Base-by-base conservation (phyloP, 2,329 filamentous ascomycete genomes). In the Aspergillus ruber region DNA sequence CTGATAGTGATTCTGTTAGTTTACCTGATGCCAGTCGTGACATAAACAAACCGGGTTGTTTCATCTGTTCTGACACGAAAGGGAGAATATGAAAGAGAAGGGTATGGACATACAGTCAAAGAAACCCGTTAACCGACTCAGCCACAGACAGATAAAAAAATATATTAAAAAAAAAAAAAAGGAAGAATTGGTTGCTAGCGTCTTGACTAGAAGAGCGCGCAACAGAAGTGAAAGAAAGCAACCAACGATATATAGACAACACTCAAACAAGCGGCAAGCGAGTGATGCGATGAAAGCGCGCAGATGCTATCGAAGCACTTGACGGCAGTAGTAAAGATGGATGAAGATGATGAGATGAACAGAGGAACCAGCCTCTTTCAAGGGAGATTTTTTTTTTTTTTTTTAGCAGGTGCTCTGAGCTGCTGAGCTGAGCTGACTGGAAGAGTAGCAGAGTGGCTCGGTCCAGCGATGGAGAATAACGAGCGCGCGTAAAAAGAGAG, bases 341-440 rank as follows among this genome's bases (percentile, higher is more conserved):
- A 29, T 12, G 9, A 29, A 4, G 25, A 4, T 4, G 25, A 4
- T 29, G 25, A 29, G 10, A 47, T 50, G 27, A 50, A 10, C 15
- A 56, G 65, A 68, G 65, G 66, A 58, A 55, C 67, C 67, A 59
- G 67, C 65, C 67, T 68, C 65, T 51, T 48, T 13, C 15, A 35
- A n/a, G 45, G 32, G 49, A 47, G 50, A 52, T 20, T 20, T 20
- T 20, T 29, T 21, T 21, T 29, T 21, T 21, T 29, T 29, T 27
- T 27, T 29, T 27, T 12, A 5, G 25, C 25, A 29, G 25, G 10
- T 29, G 25, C 25, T 29, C 25, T 29, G 25, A 29, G 25, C 25
- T 29, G 25, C 25, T 29, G 25, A 29, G 25, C 25, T 29, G 25
- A 29, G 25, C 25, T 29, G 25, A 29, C 25, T 12, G 9, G 10